Conservation (phyloP, 257 asterid species). For the Plectranthus barbatus region DNA sequence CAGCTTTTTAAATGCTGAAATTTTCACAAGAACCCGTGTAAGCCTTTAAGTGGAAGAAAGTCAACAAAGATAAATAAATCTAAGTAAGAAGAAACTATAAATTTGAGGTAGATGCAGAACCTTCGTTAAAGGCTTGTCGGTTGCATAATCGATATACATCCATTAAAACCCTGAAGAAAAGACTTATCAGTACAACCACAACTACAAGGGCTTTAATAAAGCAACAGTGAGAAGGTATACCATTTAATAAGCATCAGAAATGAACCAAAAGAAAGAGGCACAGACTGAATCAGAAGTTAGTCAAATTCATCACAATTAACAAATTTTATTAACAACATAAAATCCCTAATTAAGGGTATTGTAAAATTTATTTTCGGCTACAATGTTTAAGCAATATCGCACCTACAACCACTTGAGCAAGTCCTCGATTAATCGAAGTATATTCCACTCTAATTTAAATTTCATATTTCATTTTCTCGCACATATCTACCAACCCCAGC, state of each 20-base stretch:
- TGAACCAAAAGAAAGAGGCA: not conserved
- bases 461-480: not conserved
- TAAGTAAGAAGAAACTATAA: not conserved
- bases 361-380: not conserved
- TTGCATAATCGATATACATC: slow-evolving; percentile 72
- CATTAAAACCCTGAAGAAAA: slow-evolving; percentile 74
- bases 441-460: not conserved
- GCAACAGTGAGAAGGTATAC: not conserved
- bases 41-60: slow-evolving; percentile 1
- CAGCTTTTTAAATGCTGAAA: slow-evolving; percentile 81
- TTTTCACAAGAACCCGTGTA: slow-evolving; percentile 24
- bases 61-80: not conserved
- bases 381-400: not conserved
- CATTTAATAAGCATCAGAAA: not conserved
- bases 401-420: not conserved
- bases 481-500: not conserved
- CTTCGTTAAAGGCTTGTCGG: slow-evolving; percentile 80
- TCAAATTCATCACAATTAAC: not conserved
- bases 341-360: not conserved
- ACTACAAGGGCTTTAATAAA: not conserved
- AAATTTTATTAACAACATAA: not conserved
- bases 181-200: slow-evolving; percentile 8
- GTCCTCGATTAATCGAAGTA: not conserved
- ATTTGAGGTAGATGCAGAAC: slow-evolving; percentile 28
- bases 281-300: not conserved